phyloP scores from a whole-genome alignment of 495 filamentous ascomycete genomes.

The Penicillium daleae region DNA sequence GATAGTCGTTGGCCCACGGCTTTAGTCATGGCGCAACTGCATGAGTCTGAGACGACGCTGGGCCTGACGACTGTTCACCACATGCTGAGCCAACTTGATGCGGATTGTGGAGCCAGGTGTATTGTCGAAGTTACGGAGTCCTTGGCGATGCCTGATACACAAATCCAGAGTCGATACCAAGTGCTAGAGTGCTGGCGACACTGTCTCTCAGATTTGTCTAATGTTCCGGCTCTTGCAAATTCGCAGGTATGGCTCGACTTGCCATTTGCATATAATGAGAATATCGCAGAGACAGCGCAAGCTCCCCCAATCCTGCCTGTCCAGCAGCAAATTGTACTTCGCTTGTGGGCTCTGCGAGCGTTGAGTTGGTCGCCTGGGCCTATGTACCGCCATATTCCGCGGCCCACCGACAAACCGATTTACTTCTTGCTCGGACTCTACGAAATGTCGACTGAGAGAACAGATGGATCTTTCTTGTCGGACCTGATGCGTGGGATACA shows the following conservation, averaged over 20 bases:
- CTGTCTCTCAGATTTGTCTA: slow-evolving; percentile 30
- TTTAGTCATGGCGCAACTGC: slow-evolving; percentile 37
- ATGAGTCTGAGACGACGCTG: slow-evolving; percentile 10
- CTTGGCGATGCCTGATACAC: slow-evolving; percentile 23
- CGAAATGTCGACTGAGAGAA: slow-evolving; percentile 16
- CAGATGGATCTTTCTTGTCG: slow-evolving; percentile 31
- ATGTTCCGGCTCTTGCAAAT: slow-evolving; percentile 26
- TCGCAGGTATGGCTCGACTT: slow-evolving; percentile 37
- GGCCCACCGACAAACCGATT: slow-evolving; percentile 30
- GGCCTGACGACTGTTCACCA: slow-evolving; percentile 14
- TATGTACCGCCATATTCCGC: slow-evolving; percentile 24
- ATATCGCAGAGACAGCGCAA: background rate
- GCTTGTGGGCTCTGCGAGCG: slow-evolving; percentile 43
- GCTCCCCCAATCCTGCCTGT: slow-evolving; percentile 11
- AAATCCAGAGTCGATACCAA: slow-evolving; percentile 14
- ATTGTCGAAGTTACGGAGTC: slow-evolving; percentile 43
- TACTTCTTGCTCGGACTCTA: slow-evolving; percentile 40
- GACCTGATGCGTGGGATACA: slow-evolving; percentile 38
- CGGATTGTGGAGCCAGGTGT: slow-evolving; percentile 30
- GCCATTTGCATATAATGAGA: slow-evolving; percentile 12
- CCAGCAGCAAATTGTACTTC: slow-evolving; percentile 37
- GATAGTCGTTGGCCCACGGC: slow-evolving; percentile 29
- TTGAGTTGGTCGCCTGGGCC: slow-evolving; percentile 32
- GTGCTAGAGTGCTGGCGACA: slow-evolving; percentile 39
- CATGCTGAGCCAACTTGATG: slow-evolving; percentile 30